These are phyloP conservation scores for Apophysomyces ossiformis DNA, from an alignment of 371 early-diverging fungal species.

Conservation along the genomic window DNA sequence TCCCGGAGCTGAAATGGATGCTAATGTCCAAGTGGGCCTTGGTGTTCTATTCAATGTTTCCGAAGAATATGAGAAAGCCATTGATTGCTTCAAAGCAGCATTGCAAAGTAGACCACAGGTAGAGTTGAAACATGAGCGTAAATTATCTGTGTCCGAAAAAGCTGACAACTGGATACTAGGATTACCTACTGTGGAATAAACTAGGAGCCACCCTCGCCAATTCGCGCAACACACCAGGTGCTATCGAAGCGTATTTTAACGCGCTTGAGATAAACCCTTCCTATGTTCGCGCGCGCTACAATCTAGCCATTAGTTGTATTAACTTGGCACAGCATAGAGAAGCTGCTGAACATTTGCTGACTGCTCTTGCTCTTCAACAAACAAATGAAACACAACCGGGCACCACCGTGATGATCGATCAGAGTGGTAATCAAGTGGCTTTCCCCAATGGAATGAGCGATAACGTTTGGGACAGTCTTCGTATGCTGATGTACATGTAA, in stretches of 20 bases:
- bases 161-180: slow-evolving; percentile 38
- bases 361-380: slow-evolving; percentile 82
- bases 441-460: slow-evolving; percentile 66
- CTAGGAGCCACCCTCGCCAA: slow-evolving; percentile 97
- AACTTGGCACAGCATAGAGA: slow-evolving; percentile 88
- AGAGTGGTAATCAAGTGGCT: slow-evolving; percentile 36
- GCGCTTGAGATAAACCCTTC: slow-evolving; percentile 94
- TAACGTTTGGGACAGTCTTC: slow-evolving; percentile 88
- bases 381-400: slow-evolving; percentile 43
- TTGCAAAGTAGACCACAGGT: slow-evolving; percentile 82
- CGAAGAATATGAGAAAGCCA: slow-evolving; percentile 90
- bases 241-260: slow-evolving; percentile 91
- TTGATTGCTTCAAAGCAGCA: slow-evolving; percentile 96
- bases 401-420: slow-evolving; percentile 27
- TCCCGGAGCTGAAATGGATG: slow-evolving; percentile 79
- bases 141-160: too few species aligned
- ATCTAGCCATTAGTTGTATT: slow-evolving; percentile 91
- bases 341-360: slow-evolving; percentile 91
- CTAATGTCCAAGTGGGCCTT: slow-evolving; percentile 92
- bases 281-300: slow-evolving; percentile 95
- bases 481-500: slow-evolving; percentile 80
- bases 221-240: slow-evolving; percentile 70
- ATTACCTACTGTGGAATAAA: slow-evolving; percentile 96
- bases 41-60: slow-evolving; percentile 93
- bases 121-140: slow-evolving; percentile 8